Conservation (phyloP, 1,284 basidiomycete genomes). For the Ganoderma boninense region DNA sequence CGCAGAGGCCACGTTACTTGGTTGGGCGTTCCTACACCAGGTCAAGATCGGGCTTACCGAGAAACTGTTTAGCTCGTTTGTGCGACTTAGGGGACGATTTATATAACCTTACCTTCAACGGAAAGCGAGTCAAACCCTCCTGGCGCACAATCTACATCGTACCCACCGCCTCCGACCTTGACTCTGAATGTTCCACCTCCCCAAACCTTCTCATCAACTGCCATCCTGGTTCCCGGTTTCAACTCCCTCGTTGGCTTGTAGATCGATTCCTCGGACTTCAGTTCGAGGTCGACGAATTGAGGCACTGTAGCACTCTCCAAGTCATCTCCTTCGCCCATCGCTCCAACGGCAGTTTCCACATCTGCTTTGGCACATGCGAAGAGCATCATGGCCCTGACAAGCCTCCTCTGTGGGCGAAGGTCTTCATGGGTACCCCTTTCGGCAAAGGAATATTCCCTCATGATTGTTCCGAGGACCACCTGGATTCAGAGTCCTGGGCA, state of each 20-base stretch:
- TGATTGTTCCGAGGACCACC: slow-evolving; percentile 4
- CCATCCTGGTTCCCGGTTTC: neutral
- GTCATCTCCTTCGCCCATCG: neutral
- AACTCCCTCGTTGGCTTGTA: neutral
- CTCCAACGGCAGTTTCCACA: neutral
- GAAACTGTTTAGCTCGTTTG: neutral
- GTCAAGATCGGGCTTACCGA: neutral
- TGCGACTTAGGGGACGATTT: neutral
- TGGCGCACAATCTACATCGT: slow-evolving; percentile 10
- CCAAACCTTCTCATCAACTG: neutral
- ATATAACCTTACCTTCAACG: slow-evolving; percentile 3
- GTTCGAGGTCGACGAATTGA: neutral
- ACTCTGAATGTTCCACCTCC: neutral
- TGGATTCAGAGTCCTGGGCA: neutral
- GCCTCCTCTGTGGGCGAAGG: neutral
- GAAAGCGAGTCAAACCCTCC: neutral
- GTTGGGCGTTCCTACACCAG: neutral
- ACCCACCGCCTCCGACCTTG: neutral
- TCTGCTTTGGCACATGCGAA: neutral
- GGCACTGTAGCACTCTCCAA: too few species aligned
- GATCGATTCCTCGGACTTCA: neutral
- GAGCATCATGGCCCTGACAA: neutral
- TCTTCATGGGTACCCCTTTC: neutral
- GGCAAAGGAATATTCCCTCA: neutral
- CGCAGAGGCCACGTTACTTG: neutral